phyloP scores from a whole-genome alignment of 208 protist species.

The Endotrypanum monterogeii region DNA sequence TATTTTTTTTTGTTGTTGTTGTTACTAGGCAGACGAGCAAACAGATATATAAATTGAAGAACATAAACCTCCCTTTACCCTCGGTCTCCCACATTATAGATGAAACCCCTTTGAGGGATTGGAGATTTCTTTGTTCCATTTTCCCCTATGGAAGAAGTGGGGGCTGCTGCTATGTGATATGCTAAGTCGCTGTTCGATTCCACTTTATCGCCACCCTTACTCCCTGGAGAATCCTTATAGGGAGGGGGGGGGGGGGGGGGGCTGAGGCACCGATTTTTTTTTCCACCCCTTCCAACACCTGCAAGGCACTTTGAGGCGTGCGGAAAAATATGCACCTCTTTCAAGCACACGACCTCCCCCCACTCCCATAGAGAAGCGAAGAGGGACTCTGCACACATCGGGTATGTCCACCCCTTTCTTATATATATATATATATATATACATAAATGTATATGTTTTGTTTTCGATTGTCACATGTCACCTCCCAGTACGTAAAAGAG shows the following conservation, averaged over 20 bases:
- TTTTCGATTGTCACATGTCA: not conserved
- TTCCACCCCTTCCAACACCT: not conserved
- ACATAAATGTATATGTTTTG: not conserved
- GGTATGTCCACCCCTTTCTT: not conserved
- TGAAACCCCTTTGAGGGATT: not conserved
- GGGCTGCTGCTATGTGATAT: not conserved
- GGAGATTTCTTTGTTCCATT: too few relatives aligned
- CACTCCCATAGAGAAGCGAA: not conserved
- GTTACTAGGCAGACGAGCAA: too few relatives aligned
- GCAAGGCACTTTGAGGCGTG: not conserved
- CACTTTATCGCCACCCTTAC: too few relatives aligned
- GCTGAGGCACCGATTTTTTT: not conserved
- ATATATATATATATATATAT: not conserved
- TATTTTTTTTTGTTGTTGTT: too few relatives aligned
- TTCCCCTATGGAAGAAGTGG: too few relatives aligned
- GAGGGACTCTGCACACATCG: not conserved
- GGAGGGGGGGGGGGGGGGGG: too few relatives aligned
- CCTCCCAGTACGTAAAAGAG: not conserved
- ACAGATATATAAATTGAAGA: too few relatives aligned
- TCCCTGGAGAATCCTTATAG: not conserved
- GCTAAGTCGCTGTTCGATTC: too few relatives aligned
- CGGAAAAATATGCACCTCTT: not conserved
- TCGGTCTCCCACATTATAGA: not conserved
- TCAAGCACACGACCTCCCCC: not conserved
- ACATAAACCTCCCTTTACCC: not conserved